Percentiles rank a stretch among this genome's conserved stretches.
Evolutionary conservation across 352 stramenopile genomes (phyloP).

Genomic region (Thalassiosira hispida): DNA sequence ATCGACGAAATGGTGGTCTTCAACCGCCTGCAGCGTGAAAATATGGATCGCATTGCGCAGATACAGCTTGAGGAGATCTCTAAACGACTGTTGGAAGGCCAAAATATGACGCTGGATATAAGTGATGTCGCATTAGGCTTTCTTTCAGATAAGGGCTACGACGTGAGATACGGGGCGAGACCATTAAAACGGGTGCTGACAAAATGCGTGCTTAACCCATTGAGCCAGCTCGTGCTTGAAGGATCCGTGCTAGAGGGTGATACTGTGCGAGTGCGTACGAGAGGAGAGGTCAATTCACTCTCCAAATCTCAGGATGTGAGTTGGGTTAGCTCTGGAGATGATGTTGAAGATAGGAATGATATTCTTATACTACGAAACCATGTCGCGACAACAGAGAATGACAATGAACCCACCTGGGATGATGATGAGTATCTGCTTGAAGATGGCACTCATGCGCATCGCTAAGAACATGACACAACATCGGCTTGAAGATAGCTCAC

Average conservation of each 20-base stretch:
- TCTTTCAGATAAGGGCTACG: constrained; percentile 91
- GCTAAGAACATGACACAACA: constrained; percentile 32
- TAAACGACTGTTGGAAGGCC: constrained; percentile 59
- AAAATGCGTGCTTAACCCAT: constrained; percentile 72
- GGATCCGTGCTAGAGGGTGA: constrained; percentile 68
- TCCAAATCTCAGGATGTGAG: constrained; percentile 26
- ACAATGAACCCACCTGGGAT: constrained; percentile 46
- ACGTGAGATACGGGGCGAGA: constrained; percentile 94
- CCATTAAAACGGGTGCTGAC: constrained; percentile 93
- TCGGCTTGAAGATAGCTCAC: neutral
- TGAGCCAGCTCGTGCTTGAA: constrained; percentile 70
- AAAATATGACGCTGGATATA: constrained; percentile 78
- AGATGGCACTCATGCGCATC: constrained; percentile 54
- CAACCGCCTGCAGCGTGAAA: constrained; percentile 90
- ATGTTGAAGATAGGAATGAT: constrained; percentile 71
- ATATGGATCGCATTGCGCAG: constrained; percentile 91
- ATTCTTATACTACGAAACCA: constrained; percentile 78
- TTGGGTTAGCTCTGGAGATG: constrained; percentile 58
- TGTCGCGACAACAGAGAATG: constrained; percentile 14
- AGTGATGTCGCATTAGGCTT: constrained; percentile 59
- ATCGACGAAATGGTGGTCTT: constrained; percentile 98
- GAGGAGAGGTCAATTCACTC: constrained; percentile 61
- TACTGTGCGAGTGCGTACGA: constrained; percentile 63
- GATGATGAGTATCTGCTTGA: constrained; percentile 64
- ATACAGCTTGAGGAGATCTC: constrained; percentile 74